phyloP scores from a whole-genome alignment of 768 basidiomycete species.

The Chiua virens region DNA sequence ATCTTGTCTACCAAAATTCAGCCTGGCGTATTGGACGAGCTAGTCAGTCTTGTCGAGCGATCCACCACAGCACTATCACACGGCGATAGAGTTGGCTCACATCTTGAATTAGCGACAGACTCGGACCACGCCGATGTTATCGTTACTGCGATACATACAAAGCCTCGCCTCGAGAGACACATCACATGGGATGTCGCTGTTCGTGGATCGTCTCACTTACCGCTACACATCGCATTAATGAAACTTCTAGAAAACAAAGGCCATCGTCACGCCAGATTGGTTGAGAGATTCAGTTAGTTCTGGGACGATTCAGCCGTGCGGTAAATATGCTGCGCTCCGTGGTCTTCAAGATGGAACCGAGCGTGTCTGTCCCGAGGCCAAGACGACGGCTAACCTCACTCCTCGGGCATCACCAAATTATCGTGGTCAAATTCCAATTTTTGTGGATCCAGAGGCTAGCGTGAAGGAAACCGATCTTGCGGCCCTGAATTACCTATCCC shows the following conservation, averaged over 20 bases:
- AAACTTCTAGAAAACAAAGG: conserved; percentile 54
- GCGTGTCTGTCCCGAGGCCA: conserved; percentile 41
- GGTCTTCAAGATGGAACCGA: conserved; percentile 49
- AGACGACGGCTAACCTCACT: background rate
- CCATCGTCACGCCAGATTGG: conserved; percentile 73
- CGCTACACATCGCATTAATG: background rate
- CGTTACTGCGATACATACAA: conserved; percentile 65
- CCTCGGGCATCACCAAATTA: background rate
- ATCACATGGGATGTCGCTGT: conserved; percentile 65
- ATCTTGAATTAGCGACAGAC: conserved; percentile 39
- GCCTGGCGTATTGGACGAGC: conserved; percentile 17
- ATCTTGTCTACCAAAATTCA: conserved; percentile 36
- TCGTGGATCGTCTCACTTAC: conserved; percentile 27
- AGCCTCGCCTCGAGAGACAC: conserved; percentile 68
- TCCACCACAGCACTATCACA: background rate
- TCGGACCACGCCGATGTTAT: conserved; percentile 59
- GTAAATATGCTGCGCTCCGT: conserved; percentile 54
- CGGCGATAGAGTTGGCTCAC: background rate
- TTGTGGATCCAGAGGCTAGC: conserved; percentile 22
- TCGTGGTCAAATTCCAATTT: background rate
- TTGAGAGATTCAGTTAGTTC: conserved; percentile 54
- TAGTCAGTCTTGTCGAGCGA: conserved; percentile 28
- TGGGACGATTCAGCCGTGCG: conserved; percentile 48
- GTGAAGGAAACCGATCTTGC: conserved; percentile 14
- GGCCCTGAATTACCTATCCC: conserved; percentile 30